A percentile compares a stretch with the other conserved stretches of the same genome.
These are phyloP conservation scores for Boletus edulis DNA, from an alignment of 768 basidiomycete genomes.

Conservation along the genomic window DNA sequence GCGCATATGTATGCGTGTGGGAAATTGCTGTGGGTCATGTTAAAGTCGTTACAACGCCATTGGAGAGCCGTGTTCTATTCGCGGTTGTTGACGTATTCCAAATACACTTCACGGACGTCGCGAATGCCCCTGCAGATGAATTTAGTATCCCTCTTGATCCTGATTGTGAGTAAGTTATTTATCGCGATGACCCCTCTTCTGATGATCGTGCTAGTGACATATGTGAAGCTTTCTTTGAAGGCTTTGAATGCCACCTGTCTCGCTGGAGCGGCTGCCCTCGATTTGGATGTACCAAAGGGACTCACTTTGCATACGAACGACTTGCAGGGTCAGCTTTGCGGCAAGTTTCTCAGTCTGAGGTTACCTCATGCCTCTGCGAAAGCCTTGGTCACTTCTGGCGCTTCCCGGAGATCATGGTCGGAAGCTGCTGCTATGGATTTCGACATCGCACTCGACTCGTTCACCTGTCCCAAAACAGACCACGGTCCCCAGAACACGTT, in stretches of 20 bases:
- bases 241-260: slow-evolving; percentile 55
- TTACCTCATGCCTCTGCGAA: slow-evolving; percentile 51
- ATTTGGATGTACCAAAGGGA: slow-evolving; percentile 56
- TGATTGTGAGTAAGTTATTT: slow-evolving; percentile 56
- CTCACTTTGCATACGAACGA: slow-evolving; percentile 72
- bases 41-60: slow-evolving; percentile 53
- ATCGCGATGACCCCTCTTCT: not conserved
- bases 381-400: slow-evolving; percentile 44
- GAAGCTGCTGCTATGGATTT: slow-evolving; percentile 55
- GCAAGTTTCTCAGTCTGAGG: slow-evolving; percentile 58
- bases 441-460: slow-evolving; percentile 67
- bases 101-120: slow-evolving; percentile 67
- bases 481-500: slow-evolving; percentile 62
- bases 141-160: slow-evolving; percentile 64
- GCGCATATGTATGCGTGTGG: slow-evolving; percentile 93
- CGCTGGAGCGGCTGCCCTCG: slow-evolving; percentile 50
- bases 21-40: slow-evolving; percentile 73
- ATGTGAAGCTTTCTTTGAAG: slow-evolving; percentile 65
- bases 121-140: slow-evolving; percentile 78
- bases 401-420: slow-evolving; percentile 53
- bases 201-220: slow-evolving; percentile 60
- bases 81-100: slow-evolving; percentile 58
- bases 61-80: slow-evolving; percentile 48
- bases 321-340: slow-evolving; percentile 63
- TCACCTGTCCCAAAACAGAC: slow-evolving; percentile 55